Percentiles rank a stretch among this genome's conserved stretches.
phyloP scores from a whole-genome alignment of 805 yeast species.

The Kodamaea sagamina region DNA sequence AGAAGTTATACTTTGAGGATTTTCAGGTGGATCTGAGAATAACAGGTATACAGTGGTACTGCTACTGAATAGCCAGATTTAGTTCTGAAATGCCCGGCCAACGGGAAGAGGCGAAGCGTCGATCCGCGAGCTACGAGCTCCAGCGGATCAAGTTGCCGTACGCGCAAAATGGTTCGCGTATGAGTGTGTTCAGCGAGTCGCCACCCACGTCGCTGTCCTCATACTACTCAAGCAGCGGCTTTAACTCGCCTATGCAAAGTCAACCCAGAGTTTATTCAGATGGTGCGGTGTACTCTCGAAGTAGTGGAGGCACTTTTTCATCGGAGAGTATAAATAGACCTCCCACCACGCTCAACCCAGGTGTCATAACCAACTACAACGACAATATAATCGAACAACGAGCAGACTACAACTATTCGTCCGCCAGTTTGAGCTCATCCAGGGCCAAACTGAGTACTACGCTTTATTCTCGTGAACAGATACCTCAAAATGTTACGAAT shows the following conservation, averaged over 20 bases:
- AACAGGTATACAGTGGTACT: no score
- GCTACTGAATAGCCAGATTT: neutral
- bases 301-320: slow-evolving; percentile 2
- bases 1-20: no score
- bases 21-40: no score
- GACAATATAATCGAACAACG: neutral
- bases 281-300: slow-evolving; percentile 20
- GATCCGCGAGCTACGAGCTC: slow-evolving; percentile 26
- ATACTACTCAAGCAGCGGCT: slow-evolving; percentile 3
- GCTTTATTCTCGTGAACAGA: neutral
- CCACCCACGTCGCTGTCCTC: slow-evolving; percentile 5
- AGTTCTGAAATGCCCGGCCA: neutral
- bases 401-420: neutral
- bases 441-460: slow-evolving; percentile 1
- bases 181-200: slow-evolving; percentile 15
- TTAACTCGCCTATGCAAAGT: slow-evolving; percentile 1
- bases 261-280: slow-evolving; percentile 21
- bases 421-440: neutral
- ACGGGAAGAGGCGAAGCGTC: slow-evolving; percentile 10
- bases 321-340: slow-evolving; percentile 3
- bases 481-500: neutral
- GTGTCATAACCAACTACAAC: neutral
- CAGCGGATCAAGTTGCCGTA: slow-evolving; percentile 20
- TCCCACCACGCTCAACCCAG: slow-evolving; percentile 1
- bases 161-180: slow-evolving; percentile 13